phyloP scores from a whole-genome alignment of 805 yeast genomes.

The Peterozyma toletana region DNA sequence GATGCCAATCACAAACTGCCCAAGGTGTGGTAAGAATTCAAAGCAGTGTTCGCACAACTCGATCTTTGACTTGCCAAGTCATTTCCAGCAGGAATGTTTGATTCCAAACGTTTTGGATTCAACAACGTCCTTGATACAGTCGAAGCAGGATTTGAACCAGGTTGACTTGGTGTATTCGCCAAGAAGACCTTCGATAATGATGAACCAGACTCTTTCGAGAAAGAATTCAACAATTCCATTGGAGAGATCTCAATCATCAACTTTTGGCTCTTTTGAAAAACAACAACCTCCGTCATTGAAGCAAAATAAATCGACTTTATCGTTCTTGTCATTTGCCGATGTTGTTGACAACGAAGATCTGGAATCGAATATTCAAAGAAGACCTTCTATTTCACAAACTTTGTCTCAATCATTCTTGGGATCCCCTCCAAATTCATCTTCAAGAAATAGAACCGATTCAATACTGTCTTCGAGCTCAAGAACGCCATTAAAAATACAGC shows the following conservation, averaged over 20 bases:
- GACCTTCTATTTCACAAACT: constrained; percentile 49
- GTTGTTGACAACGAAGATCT: constrained; percentile 63
- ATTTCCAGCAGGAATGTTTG: constrained; percentile 39
- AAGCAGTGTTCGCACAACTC: constrained; percentile 10
- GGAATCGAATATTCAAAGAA: constrained; percentile 35
- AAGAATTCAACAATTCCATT: not conserved
- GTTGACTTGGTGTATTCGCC: constrained; percentile 41
- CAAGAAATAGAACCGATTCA: constrained; percentile 13
- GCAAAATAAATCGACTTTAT: constrained; percentile 26
- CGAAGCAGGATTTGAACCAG: constrained; percentile 35
- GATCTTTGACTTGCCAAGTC: constrained; percentile 26
- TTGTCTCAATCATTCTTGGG: constrained; percentile 22
- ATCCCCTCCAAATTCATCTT: constrained; percentile 3
- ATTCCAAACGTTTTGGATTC: constrained; percentile 53
- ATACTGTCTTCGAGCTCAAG: not conserved
- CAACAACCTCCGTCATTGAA: constrained; percentile 8
- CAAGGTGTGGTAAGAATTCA: constrained; percentile 6
- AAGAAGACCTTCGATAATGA: constrained; percentile 44
- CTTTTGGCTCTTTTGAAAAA: constrained; percentile 1
- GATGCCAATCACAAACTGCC: constrained; percentile 7
- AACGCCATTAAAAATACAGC: constrained; percentile 2
- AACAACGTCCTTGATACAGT: constrained; percentile 32
- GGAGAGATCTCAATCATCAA: constrained; percentile 6
- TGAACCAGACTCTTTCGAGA: constrained; percentile 6
- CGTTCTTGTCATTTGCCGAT: constrained; percentile 76